These are phyloP conservation scores for Chlamydomonas reinhardtii DNA, from an alignment of 163 green algal species.

Conservation along the genomic window DNA sequence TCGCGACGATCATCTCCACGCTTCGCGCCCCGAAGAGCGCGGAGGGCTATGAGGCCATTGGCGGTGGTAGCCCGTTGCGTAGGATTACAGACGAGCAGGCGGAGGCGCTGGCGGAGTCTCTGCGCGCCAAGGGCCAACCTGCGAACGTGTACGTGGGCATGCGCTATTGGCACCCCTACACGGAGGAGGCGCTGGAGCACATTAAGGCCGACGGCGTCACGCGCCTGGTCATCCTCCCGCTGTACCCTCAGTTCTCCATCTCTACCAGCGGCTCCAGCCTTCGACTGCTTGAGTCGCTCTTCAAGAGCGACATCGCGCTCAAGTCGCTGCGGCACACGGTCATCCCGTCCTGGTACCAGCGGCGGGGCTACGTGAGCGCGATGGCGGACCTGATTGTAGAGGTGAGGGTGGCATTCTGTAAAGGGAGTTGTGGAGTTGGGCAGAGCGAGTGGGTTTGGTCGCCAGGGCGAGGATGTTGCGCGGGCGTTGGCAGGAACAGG, in stretches of 20 bases:
- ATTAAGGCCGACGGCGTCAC: conserved; percentile 92
- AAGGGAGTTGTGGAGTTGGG: no score
- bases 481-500: no score
- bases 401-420: conserved; percentile 22
- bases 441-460: background rate
- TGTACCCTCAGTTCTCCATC: conserved; percentile 99
- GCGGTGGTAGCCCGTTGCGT: conserved; percentile 94
- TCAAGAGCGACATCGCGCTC: conserved; percentile 75
- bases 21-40: conserved; percentile 88
- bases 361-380: conserved; percentile 88
- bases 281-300: conserved; percentile 90
- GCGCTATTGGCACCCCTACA: conserved; percentile 99
- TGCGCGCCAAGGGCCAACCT: conserved; percentile 77
- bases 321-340: conserved; percentile 91
- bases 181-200: conserved; percentile 93
- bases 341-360: conserved; percentile 93
- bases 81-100: conserved; percentile 96
- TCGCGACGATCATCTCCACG: conserved; percentile 91
- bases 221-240: conserved; percentile 94
- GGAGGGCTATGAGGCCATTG: conserved; percentile 96
- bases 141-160: conserved; percentile 95
- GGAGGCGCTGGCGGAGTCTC: conserved; percentile 67
- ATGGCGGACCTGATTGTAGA: conserved; percentile 94
- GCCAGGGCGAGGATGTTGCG: background rate
- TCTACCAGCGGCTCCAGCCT: conserved; percentile 93